A percentile compares a stretch with the other conserved stretches of the same genome.
Evolutionary conservation across 2,329 filamentous ascomycete species (phyloP).

Genomic region (Neofusicoccum sp.): DNA sequence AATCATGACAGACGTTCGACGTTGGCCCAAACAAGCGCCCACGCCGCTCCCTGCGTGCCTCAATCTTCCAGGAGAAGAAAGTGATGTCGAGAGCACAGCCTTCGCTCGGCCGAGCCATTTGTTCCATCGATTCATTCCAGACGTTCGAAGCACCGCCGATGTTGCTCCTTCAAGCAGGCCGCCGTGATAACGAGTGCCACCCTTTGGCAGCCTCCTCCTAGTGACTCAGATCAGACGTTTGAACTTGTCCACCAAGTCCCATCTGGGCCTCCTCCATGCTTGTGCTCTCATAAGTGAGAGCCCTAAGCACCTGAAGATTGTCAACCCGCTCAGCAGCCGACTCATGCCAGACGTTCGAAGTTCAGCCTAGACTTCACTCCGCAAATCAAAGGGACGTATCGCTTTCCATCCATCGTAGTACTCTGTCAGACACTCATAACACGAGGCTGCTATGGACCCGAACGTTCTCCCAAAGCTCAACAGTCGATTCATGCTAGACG

Average conservation of each 20-base stretch:
- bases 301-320: neutral
- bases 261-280: neutral
- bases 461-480: neutral
- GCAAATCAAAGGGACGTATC: neutral
- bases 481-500: neutral
- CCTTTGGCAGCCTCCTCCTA: neutral
- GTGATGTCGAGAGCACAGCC: neutral
- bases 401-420: too few species aligned
- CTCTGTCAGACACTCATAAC: too few species aligned
- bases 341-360: neutral
- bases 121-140: slow-evolving; percentile 15
- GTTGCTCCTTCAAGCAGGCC: neutral
- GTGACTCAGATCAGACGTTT: slow-evolving; percentile 13
- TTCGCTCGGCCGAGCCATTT: too few species aligned
- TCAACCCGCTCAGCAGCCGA: neutral
- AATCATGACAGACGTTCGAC: slow-evolving; percentile 4
- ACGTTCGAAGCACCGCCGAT: neutral
- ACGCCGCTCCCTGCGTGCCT: neutral
- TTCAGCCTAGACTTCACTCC: neutral
- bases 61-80: slow-evolving; percentile 2
- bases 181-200: neutral
- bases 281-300: neutral
- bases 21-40: neutral
- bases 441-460: neutral
- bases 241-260: neutral